phyloP scores from a whole-genome alignment of 2,329 filamentous ascomycete species.

The Mycogone perniciosa region DNA sequence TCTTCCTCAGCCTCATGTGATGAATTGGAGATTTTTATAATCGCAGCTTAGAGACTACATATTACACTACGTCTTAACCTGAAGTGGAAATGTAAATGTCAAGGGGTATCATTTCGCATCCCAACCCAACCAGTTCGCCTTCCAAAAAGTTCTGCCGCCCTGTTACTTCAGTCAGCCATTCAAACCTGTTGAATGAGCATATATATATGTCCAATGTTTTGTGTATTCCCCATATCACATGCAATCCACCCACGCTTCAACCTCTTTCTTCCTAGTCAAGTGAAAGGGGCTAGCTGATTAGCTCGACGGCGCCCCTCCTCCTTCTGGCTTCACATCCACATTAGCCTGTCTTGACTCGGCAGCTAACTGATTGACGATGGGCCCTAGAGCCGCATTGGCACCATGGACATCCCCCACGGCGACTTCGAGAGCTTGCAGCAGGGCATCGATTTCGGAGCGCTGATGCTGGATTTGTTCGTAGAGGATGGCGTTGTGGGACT shows the following conservation, averaged over 20 bases:
- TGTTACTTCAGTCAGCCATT: neutral
- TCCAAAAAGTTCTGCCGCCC: neutral
- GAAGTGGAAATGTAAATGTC: neutral
- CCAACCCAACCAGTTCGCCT: constrained; percentile 1
- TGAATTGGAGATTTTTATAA: too few species aligned
- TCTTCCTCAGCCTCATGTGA: too few species aligned
- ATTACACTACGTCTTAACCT: too few species aligned
- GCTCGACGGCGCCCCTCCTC: neutral
- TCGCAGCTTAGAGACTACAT: too few species aligned
- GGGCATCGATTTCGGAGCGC: constrained; percentile 46
- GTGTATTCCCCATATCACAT: neutral
- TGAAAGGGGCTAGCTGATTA: too few species aligned
- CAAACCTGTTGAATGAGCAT: neutral
- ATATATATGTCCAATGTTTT: neutral
- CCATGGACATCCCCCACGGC: constrained; percentile 48
- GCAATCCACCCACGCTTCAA: neutral
- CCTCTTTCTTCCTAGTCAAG: neutral
- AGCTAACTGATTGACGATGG: constrained; percentile 42
- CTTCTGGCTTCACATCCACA: constrained; percentile 2
- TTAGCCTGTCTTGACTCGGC: constrained; percentile 38
- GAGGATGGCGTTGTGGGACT: constrained; percentile 50
- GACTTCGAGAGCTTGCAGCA: constrained; percentile 45
- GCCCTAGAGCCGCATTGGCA: constrained; percentile 44
- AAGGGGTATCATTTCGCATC: constrained; percentile 8
- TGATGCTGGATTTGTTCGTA: constrained; percentile 47